Conservation (phyloP, 169 alveolate genomes). For the Eimeria acervulina region DNA sequence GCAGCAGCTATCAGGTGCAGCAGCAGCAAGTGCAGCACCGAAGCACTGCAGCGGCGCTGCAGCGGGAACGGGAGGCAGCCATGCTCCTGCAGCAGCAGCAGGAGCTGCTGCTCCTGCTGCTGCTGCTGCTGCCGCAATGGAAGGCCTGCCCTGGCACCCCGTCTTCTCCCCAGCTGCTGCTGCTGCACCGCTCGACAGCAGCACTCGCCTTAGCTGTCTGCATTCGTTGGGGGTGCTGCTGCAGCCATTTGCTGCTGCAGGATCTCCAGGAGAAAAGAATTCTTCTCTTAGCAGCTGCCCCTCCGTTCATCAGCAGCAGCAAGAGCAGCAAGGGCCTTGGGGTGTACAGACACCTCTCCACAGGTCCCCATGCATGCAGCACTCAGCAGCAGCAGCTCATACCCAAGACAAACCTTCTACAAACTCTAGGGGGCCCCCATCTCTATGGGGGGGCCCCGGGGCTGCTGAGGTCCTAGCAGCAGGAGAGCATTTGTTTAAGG, state of each 20-base stretch:
- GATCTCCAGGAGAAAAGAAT: background rate
- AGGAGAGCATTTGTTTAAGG: constrained; percentile 21
- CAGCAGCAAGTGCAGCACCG: background rate
- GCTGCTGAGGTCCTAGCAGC: constrained; percentile 58
- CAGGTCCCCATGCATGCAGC: background rate
- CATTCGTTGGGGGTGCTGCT: constrained; percentile 56
- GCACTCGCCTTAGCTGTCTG: constrained; percentile 64
- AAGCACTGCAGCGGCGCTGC: background rate
- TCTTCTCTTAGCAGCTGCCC: background rate
- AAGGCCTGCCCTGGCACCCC: constrained; percentile 29
- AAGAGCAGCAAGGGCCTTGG: background rate
- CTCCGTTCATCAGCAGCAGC: constrained; percentile 36
- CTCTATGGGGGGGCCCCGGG: background rate
- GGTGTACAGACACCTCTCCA: background rate
- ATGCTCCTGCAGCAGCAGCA: background rate
- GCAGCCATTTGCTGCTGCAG: constrained; percentile 54
- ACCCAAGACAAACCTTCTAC: too few species aligned
- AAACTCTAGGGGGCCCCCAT: background rate
- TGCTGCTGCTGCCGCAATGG: constrained; percentile 2
- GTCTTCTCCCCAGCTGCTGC: constrained; percentile 13
- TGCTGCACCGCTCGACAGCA: constrained; percentile 21
- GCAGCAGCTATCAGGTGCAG: constrained; percentile 2
- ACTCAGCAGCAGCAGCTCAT: constrained; percentile 2
- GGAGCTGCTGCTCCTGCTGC: background rate
- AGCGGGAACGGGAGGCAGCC: background rate